Base-by-base conservation (phyloP, 2,329 filamentous ascomycete species). In the Cordyceps pruinosa region DNA sequence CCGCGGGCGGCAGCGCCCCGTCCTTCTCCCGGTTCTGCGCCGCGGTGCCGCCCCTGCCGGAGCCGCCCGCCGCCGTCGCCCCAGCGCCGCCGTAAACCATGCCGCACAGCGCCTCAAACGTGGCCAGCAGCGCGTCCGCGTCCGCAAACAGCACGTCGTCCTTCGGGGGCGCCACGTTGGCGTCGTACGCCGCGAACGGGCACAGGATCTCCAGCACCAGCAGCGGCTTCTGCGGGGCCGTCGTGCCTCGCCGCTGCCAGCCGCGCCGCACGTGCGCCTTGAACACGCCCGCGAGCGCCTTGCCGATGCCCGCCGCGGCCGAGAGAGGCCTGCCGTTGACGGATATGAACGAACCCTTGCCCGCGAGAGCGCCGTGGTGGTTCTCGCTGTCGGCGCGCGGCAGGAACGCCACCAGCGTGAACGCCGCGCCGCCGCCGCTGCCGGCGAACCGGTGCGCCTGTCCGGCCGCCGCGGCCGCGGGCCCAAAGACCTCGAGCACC, bases 81-180 rank as follows among this genome's bases (percentile, higher is more conserved):
- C 17, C 15, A 25, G 13, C 12, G 1, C 47, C 32, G 8, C 17
- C 26, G 26, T 58, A 53, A 9, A 46, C 50, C 15, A 21, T 44
- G 2, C 10, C 25, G 21, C 56, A 58, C 42, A 58, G 15, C 2
- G 53, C 26, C 12, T 41, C 73, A 50, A 84, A 83, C 19, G 74
- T 68, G n/a, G 71, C 63, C 2, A 82, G 61, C 0, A 83, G 45
- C 2, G 54, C 49, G 2, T 68, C 48, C 60, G 85, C 79, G 51
- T 89, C 74, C 5, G 73, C 74, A 64, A 92, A 90, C 1, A 90
- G 65, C 2, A 92, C 78, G 63, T 90, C 83, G 57, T 89, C 83
- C 66, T 92, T 92, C 4, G 82, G 75, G 4, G 87, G 82, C 59
- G 90, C 84, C 6, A 91, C 70, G 62, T 91, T 92, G 1, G 79